A percentile compares a stretch with the other conserved stretches of the same genome.
Conservation (phyloP, 148 eudicot species). For the Oxyria digyna region DNA sequence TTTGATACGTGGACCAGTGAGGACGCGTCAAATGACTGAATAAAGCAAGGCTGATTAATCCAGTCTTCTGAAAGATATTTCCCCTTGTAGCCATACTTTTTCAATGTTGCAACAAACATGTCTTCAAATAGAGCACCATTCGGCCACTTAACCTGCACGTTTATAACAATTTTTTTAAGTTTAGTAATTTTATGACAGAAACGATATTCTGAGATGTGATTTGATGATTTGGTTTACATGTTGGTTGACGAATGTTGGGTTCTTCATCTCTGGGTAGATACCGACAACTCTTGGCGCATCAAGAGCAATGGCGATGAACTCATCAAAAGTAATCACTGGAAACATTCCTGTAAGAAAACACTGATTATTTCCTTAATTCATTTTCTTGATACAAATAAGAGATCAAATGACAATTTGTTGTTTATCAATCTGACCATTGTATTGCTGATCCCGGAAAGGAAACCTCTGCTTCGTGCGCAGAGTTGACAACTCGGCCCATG, state of each 20-base stretch:
- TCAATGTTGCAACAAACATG: conserved; percentile 56
- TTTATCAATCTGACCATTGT: conserved; percentile 50
- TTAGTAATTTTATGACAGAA: background rate
- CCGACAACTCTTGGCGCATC: conserved; percentile 90
- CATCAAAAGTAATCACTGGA: conserved; percentile 81
- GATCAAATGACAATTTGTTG: background rate
- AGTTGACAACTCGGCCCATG: conserved; percentile 67
- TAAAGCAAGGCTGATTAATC: conserved; percentile 79
- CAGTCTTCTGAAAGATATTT: conserved; percentile 75
- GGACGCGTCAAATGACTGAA: conserved; percentile 92
- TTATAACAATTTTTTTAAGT: background rate
- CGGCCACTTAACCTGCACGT: conserved; percentile 72
- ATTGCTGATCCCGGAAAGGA: conserved; percentile 71
- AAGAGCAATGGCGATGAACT: conserved; percentile 79
- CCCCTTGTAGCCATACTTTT: conserved; percentile 78
- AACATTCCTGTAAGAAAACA: conserved; percentile 51
- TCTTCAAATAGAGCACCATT: conserved; percentile 62
- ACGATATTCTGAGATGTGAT: too few species aligned
- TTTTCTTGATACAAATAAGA: too few species aligned
- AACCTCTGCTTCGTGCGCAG: conserved; percentile 71
- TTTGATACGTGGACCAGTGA: conserved; percentile 66
- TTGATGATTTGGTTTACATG: conserved; percentile 39
- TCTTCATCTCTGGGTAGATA: conserved; percentile 92
- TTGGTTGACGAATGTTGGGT: conserved; percentile 77
- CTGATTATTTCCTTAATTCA: background rate